phyloP scores from a whole-genome alignment of 441 rosid genomes.

The Brassica hybrid region DNA sequence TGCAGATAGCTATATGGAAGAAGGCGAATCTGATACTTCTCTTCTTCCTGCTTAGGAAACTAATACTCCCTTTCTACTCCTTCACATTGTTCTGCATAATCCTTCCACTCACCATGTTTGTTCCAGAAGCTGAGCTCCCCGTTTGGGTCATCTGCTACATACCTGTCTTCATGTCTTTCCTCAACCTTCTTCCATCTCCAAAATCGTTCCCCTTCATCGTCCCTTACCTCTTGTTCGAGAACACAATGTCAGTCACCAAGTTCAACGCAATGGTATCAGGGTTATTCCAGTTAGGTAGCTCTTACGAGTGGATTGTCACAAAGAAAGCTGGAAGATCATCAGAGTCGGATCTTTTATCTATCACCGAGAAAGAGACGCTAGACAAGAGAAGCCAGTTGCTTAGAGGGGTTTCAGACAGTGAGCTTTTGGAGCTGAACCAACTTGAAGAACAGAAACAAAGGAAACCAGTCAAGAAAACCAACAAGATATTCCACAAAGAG shows the following conservation, averaged over 20 bases:
- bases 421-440: slow-evolving; percentile 60
- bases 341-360: slow-evolving; percentile 71
- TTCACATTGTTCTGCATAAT: slow-evolving; percentile 92
- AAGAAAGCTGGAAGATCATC: slow-evolving; percentile 90
- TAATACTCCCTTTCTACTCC: slow-evolving; percentile 90
- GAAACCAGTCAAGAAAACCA: slow-evolving; percentile 58
- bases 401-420: slow-evolving; percentile 75
- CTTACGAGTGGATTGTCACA: slow-evolving; percentile 94
- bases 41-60: slow-evolving; percentile 88
- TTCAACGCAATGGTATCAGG: slow-evolving; percentile 94
- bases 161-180: slow-evolving; percentile 82
- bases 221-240: slow-evolving; percentile 92
- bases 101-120: slow-evolving; percentile 87
- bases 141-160: slow-evolving; percentile 91
- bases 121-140: slow-evolving; percentile 91
- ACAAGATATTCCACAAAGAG: slow-evolving; percentile 86
- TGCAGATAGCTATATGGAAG: slow-evolving; percentile 88
- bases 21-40: slow-evolving; percentile 84
- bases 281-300: slow-evolving; percentile 82
- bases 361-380: slow-evolving; percentile 64
- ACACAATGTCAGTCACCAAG: slow-evolving; percentile 97
- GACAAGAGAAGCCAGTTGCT: slow-evolving; percentile 49
- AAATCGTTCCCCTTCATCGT: slow-evolving; percentile 83
- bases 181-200: slow-evolving; percentile 84
- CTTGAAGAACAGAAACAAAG: slow-evolving; percentile 60